Evolutionary conservation across 345 rosid genomes (phyloP), one percentile per base, ranked within the genome.

Genomic region (Arabidopsis suecica): DNA sequence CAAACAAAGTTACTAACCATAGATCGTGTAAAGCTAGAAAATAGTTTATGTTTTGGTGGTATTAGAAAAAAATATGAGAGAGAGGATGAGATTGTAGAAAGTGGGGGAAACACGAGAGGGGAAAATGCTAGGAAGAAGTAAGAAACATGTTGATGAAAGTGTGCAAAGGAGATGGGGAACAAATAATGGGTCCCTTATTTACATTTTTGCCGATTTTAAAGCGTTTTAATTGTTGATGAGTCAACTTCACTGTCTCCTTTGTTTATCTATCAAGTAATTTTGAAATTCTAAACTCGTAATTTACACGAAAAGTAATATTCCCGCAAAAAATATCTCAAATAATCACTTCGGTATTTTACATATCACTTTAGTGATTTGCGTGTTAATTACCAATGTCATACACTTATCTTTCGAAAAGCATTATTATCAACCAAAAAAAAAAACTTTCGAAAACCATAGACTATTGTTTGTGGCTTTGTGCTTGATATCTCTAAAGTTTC

Each of bases 161-260:
- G 40, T 86, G 93, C 78, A 59, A 2, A 41, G 80, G 66, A 69
- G 59, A 69, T 78, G 65, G 94, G 98, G 81, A 78, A 80, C 94
- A 62, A 50, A 79, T n/a, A 61, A 69, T 65, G 86, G 91, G 91
- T 18, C 96, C 93, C 83, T 65, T 41, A 37, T 76, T 84, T 77
- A 61, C 57, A 51, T 14, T 67, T 75, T 69, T 47, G 65, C 68
- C 80, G 58, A 49, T 65, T 71, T 69, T 36, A 69, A 62, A 78
- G 70, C 82, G 16, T n/a, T 48, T 48, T 53, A 71, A 81, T 83
- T 66, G 87, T 76, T 83, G 87, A 83, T 60, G 79, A 80, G 93
- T 88, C 97, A 81, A 83, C 83, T 78, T 86, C 93, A 82, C 7
- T 82, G 79, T 42, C 81, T 71, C 71, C 70, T 83, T 79, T 85